Conservation (phyloP, 2,329 filamentous ascomycete species). For the Sporothrix curviconia region DNA sequence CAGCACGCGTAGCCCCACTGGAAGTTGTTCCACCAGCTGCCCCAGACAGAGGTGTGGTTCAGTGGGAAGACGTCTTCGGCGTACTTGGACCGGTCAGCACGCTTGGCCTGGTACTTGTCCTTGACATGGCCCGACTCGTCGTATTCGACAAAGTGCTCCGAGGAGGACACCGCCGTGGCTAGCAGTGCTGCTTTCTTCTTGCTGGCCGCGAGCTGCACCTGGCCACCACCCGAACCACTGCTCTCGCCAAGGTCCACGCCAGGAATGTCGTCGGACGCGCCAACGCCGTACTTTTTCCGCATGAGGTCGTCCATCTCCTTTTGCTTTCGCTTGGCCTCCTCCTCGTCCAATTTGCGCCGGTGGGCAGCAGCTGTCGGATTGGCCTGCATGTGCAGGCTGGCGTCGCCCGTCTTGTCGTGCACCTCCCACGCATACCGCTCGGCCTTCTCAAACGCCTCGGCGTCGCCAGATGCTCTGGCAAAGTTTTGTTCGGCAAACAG, state of each 20-base stretch:
- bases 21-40: slow-evolving; percentile 95
- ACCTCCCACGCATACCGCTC: slow-evolving; percentile 92
- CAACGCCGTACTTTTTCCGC: slow-evolving; percentile 71
- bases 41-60: slow-evolving; percentile 91
- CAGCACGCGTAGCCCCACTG: slow-evolving; percentile 96
- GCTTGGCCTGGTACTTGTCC: slow-evolving; percentile 69
- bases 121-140: slow-evolving; percentile 87
- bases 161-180: slow-evolving; percentile 66
- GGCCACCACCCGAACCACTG: neutral
- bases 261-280: slow-evolving; percentile 18
- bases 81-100: slow-evolving; percentile 81
- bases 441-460: slow-evolving; percentile 83
- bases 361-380: slow-evolving; percentile 93
- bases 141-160: slow-evolving; percentile 87
- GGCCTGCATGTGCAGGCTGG: slow-evolving; percentile 83
- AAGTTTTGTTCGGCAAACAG: slow-evolving; percentile 92
- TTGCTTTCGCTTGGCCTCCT: slow-evolving; percentile 64
- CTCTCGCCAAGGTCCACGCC: neutral
- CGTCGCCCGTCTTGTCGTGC: slow-evolving; percentile 73
- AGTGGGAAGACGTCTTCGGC: slow-evolving; percentile 78
- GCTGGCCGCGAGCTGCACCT: neutral
- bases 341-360: slow-evolving; percentile 69
- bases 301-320: slow-evolving; percentile 63
- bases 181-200: slow-evolving; percentile 36
- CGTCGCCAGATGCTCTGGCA: slow-evolving; percentile 80